phyloP scores from a whole-genome alignment of 352 stramenopile genomes.

The Elongisporangium prolatum region DNA sequence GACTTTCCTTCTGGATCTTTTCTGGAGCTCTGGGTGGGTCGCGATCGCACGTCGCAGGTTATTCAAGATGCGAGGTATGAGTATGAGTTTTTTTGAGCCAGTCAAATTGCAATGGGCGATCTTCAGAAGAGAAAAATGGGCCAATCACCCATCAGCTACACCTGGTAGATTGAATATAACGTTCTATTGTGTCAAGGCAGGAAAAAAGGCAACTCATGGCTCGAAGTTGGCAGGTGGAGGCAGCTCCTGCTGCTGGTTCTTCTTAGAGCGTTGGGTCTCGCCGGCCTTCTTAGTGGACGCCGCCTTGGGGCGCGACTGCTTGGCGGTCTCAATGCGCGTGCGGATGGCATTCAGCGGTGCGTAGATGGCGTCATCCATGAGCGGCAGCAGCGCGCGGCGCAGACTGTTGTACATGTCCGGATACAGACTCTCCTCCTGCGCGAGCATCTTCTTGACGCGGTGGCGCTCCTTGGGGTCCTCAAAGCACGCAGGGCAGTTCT shows the following conservation, averaged over 20 bases:
- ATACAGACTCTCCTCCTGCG: constrained; percentile 92
- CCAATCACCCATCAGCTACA: neutral
- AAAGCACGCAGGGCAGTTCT: constrained; percentile 99
- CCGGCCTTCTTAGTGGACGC: constrained; percentile 26
- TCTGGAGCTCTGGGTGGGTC: neutral
- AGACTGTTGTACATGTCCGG: constrained; percentile 84
- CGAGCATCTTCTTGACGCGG: constrained; percentile 97
- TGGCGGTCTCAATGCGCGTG: constrained; percentile 40
- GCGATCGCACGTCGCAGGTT: neutral
- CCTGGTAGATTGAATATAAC: neutral
- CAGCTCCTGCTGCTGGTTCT: neutral
- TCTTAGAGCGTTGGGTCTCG: constrained; percentile 8
- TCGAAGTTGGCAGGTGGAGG: neutral
- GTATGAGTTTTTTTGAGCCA: neutral
- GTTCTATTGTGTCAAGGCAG: neutral
- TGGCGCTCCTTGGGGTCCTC: constrained; percentile 97
- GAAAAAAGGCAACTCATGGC: neutral
- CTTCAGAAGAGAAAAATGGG: neutral
- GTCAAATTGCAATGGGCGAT: neutral
- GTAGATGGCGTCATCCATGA: constrained; percentile 83
- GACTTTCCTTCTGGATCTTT: neutral
- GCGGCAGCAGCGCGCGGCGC: constrained; percentile 52
- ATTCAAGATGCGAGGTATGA: neutral
- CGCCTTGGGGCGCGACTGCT: constrained; percentile 34
- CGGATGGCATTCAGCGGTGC: constrained; percentile 47